Conservation (phyloP, 805 yeast species). For the Wickerhamomyces bovis region DNA sequence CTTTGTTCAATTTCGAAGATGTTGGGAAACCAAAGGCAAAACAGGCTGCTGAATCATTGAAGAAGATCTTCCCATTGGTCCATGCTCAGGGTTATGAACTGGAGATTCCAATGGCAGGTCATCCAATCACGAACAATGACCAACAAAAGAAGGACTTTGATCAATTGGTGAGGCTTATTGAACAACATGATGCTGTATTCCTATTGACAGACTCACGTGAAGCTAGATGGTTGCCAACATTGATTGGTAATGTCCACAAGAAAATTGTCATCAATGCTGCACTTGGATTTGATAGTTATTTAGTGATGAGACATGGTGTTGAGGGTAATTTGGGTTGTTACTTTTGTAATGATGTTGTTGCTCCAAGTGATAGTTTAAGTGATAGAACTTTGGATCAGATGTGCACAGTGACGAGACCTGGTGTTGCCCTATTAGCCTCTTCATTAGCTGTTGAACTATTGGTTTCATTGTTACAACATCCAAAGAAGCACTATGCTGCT, state of each 20-base stretch:
- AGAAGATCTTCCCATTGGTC: conserved; percentile 74
- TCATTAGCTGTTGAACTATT: conserved; percentile 81
- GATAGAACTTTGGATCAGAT: conserved; percentile 92
- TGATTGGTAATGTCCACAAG: conserved; percentile 57
- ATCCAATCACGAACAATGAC: conserved; percentile 57
- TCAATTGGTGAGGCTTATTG: conserved; percentile 44
- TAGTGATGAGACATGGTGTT: conserved; percentile 89
- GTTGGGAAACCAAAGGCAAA: conserved; percentile 71
- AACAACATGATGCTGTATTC: conserved; percentile 69
- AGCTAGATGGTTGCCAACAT: conserved; percentile 95
- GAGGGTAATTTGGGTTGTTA: conserved; percentile 68
- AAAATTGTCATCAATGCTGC: conserved; percentile 90
- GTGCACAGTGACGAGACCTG: conserved; percentile 98
- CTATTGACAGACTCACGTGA: conserved; percentile 92
- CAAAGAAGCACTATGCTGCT: conserved; percentile 33
- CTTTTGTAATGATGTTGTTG: conserved; percentile 92
- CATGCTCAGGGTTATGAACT: conserved; percentile 53
- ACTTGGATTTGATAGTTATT: conserved; percentile 85
- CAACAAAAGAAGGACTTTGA: conserved; percentile 48
- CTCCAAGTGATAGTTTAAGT: conserved; percentile 82
- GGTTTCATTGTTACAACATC: conserved; percentile 69
- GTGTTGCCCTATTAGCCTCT: conserved; percentile 85
- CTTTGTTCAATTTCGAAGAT: conserved; percentile 77
- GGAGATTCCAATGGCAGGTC: conserved; percentile 96
- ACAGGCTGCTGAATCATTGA: conserved; percentile 69